These are phyloP conservation scores for Hypoxylon trugodes DNA, from an alignment of 495 filamentous ascomycete genomes.

Conservation along the genomic window DNA sequence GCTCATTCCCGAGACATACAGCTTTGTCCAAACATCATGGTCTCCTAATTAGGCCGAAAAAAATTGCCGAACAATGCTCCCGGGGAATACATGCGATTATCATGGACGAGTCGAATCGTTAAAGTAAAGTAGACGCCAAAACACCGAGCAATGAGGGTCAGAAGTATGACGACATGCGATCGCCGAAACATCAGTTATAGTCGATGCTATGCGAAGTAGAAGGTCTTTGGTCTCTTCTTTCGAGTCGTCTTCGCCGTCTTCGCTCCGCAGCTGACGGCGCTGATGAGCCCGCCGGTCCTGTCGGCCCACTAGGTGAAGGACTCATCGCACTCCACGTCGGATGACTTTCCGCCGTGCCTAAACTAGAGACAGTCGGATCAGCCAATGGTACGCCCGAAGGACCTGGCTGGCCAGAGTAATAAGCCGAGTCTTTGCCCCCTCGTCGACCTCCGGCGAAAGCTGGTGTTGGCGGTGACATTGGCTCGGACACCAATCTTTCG, in stretches of 20 bases:
- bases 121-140: slow-evolving; percentile 41
- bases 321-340: slow-evolving; percentile 52
- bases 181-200: slow-evolving; percentile 41
- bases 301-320: slow-evolving; percentile 42
- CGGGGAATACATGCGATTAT: slow-evolving; percentile 29
- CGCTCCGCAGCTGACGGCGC: slow-evolving; percentile 51
- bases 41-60: slow-evolving; percentile 3
- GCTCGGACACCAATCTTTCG: slow-evolving; percentile 48
- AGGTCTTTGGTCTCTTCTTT: slow-evolving; percentile 55
- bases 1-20: slow-evolving; percentile 13
- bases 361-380: slow-evolving; percentile 52
- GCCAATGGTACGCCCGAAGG: slow-evolving; percentile 47
- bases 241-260: slow-evolving; percentile 55
- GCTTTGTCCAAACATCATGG: slow-evolving; percentile 25
- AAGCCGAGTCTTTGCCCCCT: slow-evolving; percentile 61
- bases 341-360: slow-evolving; percentile 52
- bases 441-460: slow-evolving; percentile 53
- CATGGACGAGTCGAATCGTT: slow-evolving; percentile 22
- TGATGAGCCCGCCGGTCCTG: slow-evolving; percentile 28
- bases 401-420: slow-evolving; percentile 60
- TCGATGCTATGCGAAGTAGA: slow-evolving; percentile 49
- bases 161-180: slow-evolving; percentile 10
- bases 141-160: slow-evolving; percentile 37
- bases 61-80: slow-evolving; percentile 19
- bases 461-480: slow-evolving; percentile 57